A percentile compares a stretch with the other conserved stretches of the same genome.
These are phyloP conservation scores for Pyrenula aspistea DNA, from an alignment of 495 filamentous ascomycete genomes.

Conservation along the genomic window DNA sequence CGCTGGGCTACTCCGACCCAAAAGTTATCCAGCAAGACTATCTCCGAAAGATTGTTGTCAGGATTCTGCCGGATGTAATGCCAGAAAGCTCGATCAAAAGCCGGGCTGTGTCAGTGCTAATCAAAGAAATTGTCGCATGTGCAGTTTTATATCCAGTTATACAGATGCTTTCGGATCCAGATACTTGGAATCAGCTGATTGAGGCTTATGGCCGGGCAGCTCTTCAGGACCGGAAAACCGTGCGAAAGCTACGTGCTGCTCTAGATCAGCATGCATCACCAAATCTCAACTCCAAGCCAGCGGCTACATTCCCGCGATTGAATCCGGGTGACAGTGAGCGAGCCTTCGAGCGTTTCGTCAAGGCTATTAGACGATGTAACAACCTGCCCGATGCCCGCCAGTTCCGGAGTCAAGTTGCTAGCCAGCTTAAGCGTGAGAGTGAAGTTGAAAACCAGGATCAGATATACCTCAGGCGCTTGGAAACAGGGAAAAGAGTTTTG, in stretches of 20 bases:
- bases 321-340: slow-evolving; percentile 66
- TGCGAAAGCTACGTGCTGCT: slow-evolving; percentile 84
- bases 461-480: slow-evolving; percentile 74
- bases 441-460: slow-evolving; percentile 68
- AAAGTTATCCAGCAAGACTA: slow-evolving; percentile 79
- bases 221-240: slow-evolving; percentile 90
- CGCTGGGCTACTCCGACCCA: slow-evolving; percentile 66
- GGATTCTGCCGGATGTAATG: slow-evolving; percentile 64
- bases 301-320: slow-evolving; percentile 55
- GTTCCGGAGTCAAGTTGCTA: slow-evolving; percentile 84
- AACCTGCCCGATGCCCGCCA: slow-evolving; percentile 90
- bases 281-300: slow-evolving; percentile 50
- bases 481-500: slow-evolving; percentile 79
- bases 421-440: slow-evolving; percentile 77
- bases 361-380: slow-evolving; percentile 75
- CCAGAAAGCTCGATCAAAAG: slow-evolving; percentile 64
- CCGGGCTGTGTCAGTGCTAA: slow-evolving; percentile 62
- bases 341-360: slow-evolving; percentile 87
- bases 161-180: slow-evolving; percentile 69
- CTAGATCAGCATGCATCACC: slow-evolving; percentile 92
- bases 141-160: slow-evolving; percentile 61
- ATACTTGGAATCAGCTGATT: slow-evolving; percentile 94
- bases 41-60: slow-evolving; percentile 55
- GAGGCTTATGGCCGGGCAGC: slow-evolving; percentile 79
- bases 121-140: slow-evolving; percentile 76